These are phyloP conservation scores for Capsicum baccatum DNA, from an alignment of 257 asterid genomes.

Conservation along the genomic window DNA sequence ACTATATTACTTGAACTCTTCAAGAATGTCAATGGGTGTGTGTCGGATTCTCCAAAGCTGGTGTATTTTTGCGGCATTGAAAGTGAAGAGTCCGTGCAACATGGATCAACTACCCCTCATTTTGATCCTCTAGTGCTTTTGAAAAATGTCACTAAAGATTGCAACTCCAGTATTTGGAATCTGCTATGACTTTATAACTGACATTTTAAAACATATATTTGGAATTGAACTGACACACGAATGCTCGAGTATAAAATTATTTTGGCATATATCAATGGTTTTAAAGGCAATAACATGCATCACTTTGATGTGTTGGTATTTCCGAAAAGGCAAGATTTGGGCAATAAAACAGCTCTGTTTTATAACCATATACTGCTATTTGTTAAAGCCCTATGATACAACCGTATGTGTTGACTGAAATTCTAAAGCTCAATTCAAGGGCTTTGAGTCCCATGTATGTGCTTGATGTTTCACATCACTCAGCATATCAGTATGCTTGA, in stretches of 20 bases:
- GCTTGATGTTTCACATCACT: slow-evolving; percentile 4
- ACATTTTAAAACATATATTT: background rate
- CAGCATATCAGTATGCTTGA: background rate
- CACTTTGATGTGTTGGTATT: background rate
- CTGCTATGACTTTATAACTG: background rate
- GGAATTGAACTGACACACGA: background rate
- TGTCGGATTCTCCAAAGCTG: too few species aligned
- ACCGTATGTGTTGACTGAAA: background rate
- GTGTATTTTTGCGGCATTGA: too few species aligned
- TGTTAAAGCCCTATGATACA: background rate
- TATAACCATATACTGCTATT: background rate
- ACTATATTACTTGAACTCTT: too few species aligned
- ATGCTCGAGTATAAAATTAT: background rate
- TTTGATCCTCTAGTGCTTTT: background rate
- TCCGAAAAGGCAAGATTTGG: background rate
- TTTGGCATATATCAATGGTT: background rate
- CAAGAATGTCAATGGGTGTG: too few species aligned
- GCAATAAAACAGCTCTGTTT: background rate
- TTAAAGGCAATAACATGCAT: background rate
- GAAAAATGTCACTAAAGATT: background rate
- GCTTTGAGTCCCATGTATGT: background rate
- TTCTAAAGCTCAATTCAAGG: background rate
- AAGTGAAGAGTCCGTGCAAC: too few species aligned
- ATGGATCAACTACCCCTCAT: background rate
- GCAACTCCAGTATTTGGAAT: background rate